These are phyloP conservation scores for Cladosporium sp. DNA, from an alignment of 2,329 filamentous ascomycete genomes.

Conservation along the genomic window DNA sequence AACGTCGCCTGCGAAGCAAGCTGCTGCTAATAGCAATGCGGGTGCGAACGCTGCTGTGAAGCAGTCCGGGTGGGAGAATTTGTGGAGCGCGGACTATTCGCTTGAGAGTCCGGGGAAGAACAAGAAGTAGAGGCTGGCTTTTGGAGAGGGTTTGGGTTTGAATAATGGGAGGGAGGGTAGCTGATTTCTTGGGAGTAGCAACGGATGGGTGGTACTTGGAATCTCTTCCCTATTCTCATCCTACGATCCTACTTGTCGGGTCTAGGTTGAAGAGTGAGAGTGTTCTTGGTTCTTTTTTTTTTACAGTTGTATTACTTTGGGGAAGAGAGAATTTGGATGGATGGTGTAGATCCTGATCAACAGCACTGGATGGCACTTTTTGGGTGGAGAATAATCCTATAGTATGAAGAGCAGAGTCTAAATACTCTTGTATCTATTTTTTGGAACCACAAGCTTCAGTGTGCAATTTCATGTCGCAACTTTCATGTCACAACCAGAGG, in stretches of 20 bases:
- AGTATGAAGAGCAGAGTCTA: neutral
- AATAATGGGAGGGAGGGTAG: too few relatives aligned
- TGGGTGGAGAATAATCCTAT: neutral
- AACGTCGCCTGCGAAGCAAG: conserved; percentile 6
- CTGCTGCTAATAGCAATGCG: too few relatives aligned
- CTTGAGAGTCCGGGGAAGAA: conserved; percentile 36
- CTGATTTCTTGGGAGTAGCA: too few relatives aligned
- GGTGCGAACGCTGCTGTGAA: neutral
- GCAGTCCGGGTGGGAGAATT: conserved; percentile 32
- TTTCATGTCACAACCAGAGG: neutral
- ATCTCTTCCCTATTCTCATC: too few relatives aligned
- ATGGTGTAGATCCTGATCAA: neutral
- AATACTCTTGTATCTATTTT: neutral
- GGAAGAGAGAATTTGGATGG: neutral
- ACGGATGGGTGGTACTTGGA: too few relatives aligned
- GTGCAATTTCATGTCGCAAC: neutral
- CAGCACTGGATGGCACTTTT: conserved; percentile 1
- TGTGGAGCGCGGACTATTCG: conserved; percentile 37
- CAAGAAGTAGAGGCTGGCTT: neutral
- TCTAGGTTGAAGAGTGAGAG: neutral
- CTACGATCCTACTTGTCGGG: neutral
- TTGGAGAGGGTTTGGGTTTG: too few relatives aligned
- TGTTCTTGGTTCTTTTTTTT: too few relatives aligned
- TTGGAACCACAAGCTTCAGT: neutral
- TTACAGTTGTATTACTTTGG: neutral